Percentiles rank a stretch among this genome's conserved stretches.
Conservation (phyloP, 1,284 basidiomycete species). For the Omphalotus olearius region DNA sequence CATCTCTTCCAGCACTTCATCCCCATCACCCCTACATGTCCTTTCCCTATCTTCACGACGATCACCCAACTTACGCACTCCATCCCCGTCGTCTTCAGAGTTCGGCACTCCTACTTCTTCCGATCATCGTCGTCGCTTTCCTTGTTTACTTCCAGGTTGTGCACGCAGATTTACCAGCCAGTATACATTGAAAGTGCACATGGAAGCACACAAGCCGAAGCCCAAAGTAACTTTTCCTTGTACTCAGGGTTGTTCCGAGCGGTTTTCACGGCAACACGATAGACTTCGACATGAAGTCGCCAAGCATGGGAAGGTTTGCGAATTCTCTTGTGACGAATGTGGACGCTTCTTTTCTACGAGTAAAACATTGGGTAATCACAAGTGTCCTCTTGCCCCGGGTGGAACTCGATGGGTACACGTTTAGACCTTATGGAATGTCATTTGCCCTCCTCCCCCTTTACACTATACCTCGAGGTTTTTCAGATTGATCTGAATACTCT, state of each 20-base stretch:
- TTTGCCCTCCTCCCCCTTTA: background rate
- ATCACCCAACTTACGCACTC: background rate
- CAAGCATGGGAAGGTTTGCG: conserved; percentile 46
- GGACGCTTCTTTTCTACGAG: conserved; percentile 44
- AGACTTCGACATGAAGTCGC: conserved; percentile 48
- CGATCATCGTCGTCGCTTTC: conserved; percentile 36
- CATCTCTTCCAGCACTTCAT: conserved; percentile 1
- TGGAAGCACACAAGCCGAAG: conserved; percentile 49
- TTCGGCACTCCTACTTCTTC: background rate
- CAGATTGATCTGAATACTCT: no score
- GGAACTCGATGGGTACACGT: conserved; percentile 39
- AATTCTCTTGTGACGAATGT: conserved; percentile 42
- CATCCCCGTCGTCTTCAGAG: conserved; percentile 9
- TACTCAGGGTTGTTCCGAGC: conserved; percentile 36
- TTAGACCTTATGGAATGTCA: background rate
- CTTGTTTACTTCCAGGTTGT: conserved; percentile 40
- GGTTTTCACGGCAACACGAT: conserved; percentile 47
- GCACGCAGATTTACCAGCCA: conserved; percentile 43
- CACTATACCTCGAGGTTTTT: no score
- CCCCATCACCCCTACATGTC: background rate
- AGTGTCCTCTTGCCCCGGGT: conserved; percentile 42
- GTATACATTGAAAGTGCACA: conserved; percentile 46
- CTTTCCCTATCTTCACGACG: background rate
- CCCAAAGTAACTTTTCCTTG: conserved; percentile 36
- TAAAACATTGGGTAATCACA: conserved; percentile 46